Base-by-base conservation (phyloP, 2,329 filamentous ascomycete genomes). In the Paecilomyces formosus region DNA sequence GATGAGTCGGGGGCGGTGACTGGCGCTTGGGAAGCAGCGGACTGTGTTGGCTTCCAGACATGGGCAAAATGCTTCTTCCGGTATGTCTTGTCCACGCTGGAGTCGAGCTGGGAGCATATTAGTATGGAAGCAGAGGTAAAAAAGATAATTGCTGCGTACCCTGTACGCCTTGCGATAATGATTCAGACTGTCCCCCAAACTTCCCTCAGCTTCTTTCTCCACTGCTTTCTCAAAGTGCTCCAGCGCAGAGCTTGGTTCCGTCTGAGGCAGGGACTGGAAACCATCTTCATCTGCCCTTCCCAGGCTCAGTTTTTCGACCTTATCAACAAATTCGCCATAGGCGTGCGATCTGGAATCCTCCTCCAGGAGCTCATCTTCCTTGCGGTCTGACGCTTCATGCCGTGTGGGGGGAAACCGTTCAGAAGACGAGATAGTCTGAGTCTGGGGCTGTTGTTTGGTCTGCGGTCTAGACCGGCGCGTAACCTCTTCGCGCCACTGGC, bases 181-280 rank as follows among this genome's bases (percentile, higher is more conserved):
- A 63, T 84, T 85, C 57, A 99, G 73, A 70, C 93, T 97, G 62
- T 97, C 93, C 4, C 92, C 92, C 55, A 97, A 80, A 62, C 85
- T 94, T 0, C 94, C 94, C 66, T 89, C 85, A 0, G 82, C 84
- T 75, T 99, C 94, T 73, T 87, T 92, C 74, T 95, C 89, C 58
- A 96, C 92, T 3, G 93, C 94, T 70, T 85, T 85, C 72, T 97
- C 94, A 68, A 94, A 97, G 72, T 96, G 90, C 66, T 97, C 94
- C 15, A 99, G 76, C 0, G 94, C 94, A 11, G 92, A 89, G 22
- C 80, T 78, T 3, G 89, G 89, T 65, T 88, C 83, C 22, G 65
- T 68, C 54, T 64, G 61, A 13, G 67, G 61, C 4, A 60, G 57
- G 7, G 63, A 62, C 18, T 68, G 69, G 53, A 78, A 78, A 3